Base-by-base conservation (phyloP, 1,284 basidiomycete genomes). In the Pascua guehoae region DNA sequence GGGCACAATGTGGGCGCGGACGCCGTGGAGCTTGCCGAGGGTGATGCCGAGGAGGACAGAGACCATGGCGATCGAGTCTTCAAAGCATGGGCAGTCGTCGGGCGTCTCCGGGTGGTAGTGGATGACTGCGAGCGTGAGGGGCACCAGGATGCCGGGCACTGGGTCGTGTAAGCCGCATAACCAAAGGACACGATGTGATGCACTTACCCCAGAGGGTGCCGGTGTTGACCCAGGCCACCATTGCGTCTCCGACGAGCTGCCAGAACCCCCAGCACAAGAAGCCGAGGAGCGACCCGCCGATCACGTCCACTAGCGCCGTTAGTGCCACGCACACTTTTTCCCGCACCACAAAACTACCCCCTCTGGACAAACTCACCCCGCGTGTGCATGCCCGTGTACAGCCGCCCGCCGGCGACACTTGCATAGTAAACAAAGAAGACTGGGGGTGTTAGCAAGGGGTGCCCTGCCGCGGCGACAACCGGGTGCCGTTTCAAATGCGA, bases 51-150 rank as follows among this genome's bases (percentile, higher is more conserved):
- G 81, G 14, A 90, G 82, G 45, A 94, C 92, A 12, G 89, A 87
- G 18, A 91, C 79, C 66, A 95, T 89, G 0, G 95, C 93, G 54
- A 97, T 95, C 5, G 93, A 91, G 69, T 98, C 95, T 74, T 98
- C 95, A 74, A 97, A 98, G 77, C 95, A 98, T 0, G 95, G 96
- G 69, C 95, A 98, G 70, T 96, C 91, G 60, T 97, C 93, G 1
- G 96, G 86, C 0, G 91, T 90, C 68, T 93, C 88, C 0, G 94
- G 93, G 72, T 98, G 94, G 62, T 88, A 83, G 70, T 92, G 88
- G 7, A 96, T 88, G 45, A 90, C 78, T 2, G 90, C 78, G 10
- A 94, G 79, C 52, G 85, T 73, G 12, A 88, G 66, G 0, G 87
- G 83, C 12, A 91, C 79, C 37, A 87, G 76, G 17, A 86, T 80